phyloP scores from a whole-genome alignment of 345 rosid species.

The Acer negundo region DNA sequence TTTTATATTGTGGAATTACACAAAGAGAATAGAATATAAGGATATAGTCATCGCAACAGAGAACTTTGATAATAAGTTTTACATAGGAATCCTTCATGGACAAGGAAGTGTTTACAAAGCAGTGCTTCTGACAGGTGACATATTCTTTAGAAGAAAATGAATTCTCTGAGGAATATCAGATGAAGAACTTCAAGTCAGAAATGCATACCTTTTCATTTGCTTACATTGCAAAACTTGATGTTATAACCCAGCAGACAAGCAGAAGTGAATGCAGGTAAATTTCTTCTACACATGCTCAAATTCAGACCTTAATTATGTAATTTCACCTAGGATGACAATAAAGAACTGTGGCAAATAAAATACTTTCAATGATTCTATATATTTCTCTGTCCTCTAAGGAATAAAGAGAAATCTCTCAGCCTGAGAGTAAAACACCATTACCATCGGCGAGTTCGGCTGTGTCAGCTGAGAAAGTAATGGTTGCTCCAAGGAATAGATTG shows the following conservation, averaged over 20 bases:
- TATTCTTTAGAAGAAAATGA: slow-evolving; percentile 26
- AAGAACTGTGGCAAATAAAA: neutral
- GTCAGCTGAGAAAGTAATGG: neutral
- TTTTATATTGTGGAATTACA: slow-evolving; percentile 39
- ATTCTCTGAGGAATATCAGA: slow-evolving; percentile 24
- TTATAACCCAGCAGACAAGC: neutral
- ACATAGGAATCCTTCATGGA: slow-evolving; percentile 40
- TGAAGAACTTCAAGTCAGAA: slow-evolving; percentile 38
- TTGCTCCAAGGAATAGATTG: neutral
- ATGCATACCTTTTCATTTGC: slow-evolving; percentile 24
- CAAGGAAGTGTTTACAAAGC: slow-evolving; percentile 45
- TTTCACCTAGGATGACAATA: neutral
- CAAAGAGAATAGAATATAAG: slow-evolving; percentile 31
- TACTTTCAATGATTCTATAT: neutral
- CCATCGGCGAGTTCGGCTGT: neutral
- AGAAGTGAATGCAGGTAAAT: neutral
- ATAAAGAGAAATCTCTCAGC: neutral
- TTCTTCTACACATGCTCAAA: neutral
- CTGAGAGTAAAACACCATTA: neutral
- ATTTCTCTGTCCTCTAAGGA: neutral
- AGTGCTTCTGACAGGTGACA: slow-evolving; percentile 15
- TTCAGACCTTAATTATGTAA: neutral
- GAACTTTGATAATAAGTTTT: slow-evolving; percentile 36
- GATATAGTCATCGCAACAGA: slow-evolving; percentile 43
- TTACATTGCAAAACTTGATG: slow-evolving; percentile 20